Base-by-base conservation (phyloP, 805 yeast species). In the Saturnispora bothae region DNA sequence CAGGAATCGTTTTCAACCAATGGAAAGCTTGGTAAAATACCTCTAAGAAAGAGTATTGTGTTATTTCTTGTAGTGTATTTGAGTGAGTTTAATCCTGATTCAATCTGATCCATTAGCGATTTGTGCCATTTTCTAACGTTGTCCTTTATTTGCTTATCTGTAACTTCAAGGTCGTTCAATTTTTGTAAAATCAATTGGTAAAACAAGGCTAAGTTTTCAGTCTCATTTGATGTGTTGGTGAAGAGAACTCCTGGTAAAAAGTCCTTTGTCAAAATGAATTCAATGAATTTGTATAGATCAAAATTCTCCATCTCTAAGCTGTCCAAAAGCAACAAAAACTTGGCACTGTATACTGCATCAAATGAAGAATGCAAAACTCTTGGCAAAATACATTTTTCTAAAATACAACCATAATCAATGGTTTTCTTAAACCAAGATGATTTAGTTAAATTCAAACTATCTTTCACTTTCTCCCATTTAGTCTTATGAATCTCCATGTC, bases 1-100 rank as follows among this genome's bases (percentile, higher is more conserved):
- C 71, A 74, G 25, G 85, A 78, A 40, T 83, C 88, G 21, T 69
- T 76, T 36, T 75, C 76, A 12, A 83, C 70, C 9, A 67, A 61
- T 0, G 96, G 95, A 52, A 74, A 85, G 13, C 70, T 66, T 2
- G 69, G 67, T 15, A 78, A 59, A 17, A 56, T 36, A 46, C 75
- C 76, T 52, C 79, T 83, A 63, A 86, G 62, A 48, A 84, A 73
- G 1, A 83, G 59, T 42, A 86, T 82, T 3, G 84, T 73, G 57
- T 86, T 88, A 39, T 86, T 72, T 37, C 92, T 69, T 2, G 82
- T 76, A 74, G 83, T 80, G 54, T 85, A 88, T 39, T 79, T 80
- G 3, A 61, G 54, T 5, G 71, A 67, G 15, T 54, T 50, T 31
- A 80, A 57, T 4, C 76, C 63, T 2, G 53, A 46, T 8, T 55